Evolutionary conservation across 768 basidiomycete genomes (phyloP), one percentile per base, ranked within the genome.

Genomic region (Termitomyces sp.): DNA sequence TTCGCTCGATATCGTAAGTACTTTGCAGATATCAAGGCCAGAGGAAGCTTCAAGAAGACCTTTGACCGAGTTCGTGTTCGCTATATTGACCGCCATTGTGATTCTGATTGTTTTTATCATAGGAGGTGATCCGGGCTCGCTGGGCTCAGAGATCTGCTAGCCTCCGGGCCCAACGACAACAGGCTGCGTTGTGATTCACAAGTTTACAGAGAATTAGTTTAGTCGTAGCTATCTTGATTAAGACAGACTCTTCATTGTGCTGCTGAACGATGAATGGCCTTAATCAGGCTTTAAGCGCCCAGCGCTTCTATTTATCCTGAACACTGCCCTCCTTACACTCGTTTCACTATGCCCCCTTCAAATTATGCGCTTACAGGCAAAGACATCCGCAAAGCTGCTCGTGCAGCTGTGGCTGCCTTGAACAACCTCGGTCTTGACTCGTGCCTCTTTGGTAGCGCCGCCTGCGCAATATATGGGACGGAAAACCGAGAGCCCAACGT

Each of bases 41-140:
- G 86, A 64, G 74, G 78, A 20, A 87, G 83, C 64, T 79, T 81
- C 67, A 76, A 78, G 62, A 69, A 73, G 24, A 88, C 84, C 0
- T 87, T 82, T 55, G 70, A 83, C 57, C 69, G 72, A 69, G 85
- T 85, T 63, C n/a, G 80, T 72, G 5, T 7, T 13, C 13, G 22
- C 32, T 7, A 30, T 30, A 3, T 30, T 30, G 30, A 30, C 30
- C 30, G 7, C 7, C 30, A 7, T 30, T 30, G 7, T 30, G 4
- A 30, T 30, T 30, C 30, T 20, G 16, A 51, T 13, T 14, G 1
- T 18, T 14, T 4, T 10, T 3, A 7, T 26, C 7, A 10, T n/a
- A 61, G 60, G 60, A 58, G 9, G 18, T 40, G 10, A 44, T 61
- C 6, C 42, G 40, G 20, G 33, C 52, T 40, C 32, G 36, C 14